phyloP scores from a whole-genome alignment of 306 rosid species.

The Vigna hirtella region DNA sequence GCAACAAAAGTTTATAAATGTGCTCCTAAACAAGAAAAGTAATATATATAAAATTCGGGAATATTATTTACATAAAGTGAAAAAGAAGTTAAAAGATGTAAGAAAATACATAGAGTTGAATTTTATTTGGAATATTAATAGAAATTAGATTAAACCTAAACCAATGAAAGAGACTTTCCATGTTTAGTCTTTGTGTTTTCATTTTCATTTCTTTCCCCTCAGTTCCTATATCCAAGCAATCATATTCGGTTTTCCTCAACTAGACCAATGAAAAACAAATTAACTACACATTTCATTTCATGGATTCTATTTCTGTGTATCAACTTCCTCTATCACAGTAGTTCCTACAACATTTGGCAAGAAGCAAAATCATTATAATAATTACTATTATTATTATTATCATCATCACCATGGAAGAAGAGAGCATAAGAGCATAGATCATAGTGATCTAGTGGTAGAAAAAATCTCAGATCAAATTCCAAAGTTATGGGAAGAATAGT shows the following conservation, averaged over 20 bases:
- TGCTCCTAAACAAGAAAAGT: too few relatives aligned
- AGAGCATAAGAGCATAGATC: slow-evolving; percentile 19
- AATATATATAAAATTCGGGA: neutral
- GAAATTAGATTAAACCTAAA: slow-evolving; percentile 18
- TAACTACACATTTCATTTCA: neutral
- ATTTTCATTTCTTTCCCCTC: slow-evolving; percentile 47
- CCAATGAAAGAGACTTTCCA: slow-evolving; percentile 23
- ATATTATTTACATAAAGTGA: neutral
- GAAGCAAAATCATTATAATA: neutral
- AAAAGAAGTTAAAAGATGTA: neutral
- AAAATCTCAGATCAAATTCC: slow-evolving; percentile 10
- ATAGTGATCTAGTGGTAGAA: slow-evolving; percentile 12
- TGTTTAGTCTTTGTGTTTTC: slow-evolving; percentile 27
- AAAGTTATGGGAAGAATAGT: slow-evolving; percentile 72
- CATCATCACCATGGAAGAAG: neutral
- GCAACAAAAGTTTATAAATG: too few relatives aligned
- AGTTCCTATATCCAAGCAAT: slow-evolving; percentile 58
- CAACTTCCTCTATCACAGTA: neutral
- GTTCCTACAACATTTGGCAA: neutral
- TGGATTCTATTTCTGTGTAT: neutral
- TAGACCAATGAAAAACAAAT: neutral
- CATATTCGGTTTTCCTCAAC: slow-evolving; percentile 43
- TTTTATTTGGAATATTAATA: neutral
- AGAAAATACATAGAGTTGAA: neutral
- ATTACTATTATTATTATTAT: neutral